Base-by-base conservation (phyloP, 768 basidiomycete species). In the Mycena floridula region DNA sequence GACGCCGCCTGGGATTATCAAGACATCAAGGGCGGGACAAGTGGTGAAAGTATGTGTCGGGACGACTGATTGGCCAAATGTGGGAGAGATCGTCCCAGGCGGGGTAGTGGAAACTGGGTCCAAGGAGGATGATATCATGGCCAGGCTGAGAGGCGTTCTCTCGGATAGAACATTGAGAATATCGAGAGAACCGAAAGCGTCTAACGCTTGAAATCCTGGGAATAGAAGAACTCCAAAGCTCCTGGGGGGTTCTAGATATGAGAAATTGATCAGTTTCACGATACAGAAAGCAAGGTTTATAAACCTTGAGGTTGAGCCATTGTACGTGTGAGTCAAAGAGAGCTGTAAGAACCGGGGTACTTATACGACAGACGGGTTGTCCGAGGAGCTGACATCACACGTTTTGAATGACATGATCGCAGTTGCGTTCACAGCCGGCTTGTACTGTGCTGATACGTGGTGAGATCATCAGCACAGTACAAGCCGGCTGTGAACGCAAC, bases 11-110 rank as follows among this genome's bases (percentile, higher is more conserved):
- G 63, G 63, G 30, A 67, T 52, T 47, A 67, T 37, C 37, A 70
- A 58, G 21, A 70, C 64, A 38, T 70, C 68, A 18, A 69, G 55
- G 6, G 60, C 50, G 9, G 68, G 65, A 0, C 61, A 59, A 7
- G 54, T 56, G 32, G 46, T 53, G 47, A 68, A 68, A 9, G 67
- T 67, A 47, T 70, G 68, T 2, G 69, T 73, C 6, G 69, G 71
- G 2, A 62, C 25, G 37, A 70, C 52, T n/a, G 60, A 54, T 46
- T 67, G 59, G 18, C 57, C 50, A 46, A 65, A 65, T 43, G 59
- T 49, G 3, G 63, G 58, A 11, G 45, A 21, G 27, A 42, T 32
- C 13, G 49, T 46, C 18, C 37, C 32, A 7, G 40, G 46, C 4
- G 9, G 40, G 20, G 55, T 56, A 7, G 65, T 67, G 13, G 67